Base-by-base conservation (phyloP, 2,329 filamentous ascomycete genomes). In the Colletotrichum sp. region DNA sequence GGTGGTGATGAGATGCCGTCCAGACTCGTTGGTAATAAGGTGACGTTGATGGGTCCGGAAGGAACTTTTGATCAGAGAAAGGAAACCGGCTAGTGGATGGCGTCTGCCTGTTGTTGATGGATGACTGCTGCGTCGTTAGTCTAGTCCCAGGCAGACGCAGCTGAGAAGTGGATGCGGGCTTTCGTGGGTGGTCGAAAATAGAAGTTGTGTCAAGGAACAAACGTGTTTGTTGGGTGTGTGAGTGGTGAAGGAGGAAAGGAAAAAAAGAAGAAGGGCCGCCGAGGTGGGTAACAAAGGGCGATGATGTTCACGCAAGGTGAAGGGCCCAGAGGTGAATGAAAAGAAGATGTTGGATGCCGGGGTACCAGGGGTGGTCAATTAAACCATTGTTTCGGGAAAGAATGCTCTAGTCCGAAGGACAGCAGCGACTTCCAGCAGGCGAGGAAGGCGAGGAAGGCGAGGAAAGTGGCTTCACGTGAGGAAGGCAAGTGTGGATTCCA, bases 301-400 rank as follows among this genome's bases (percentile, higher is more conserved):
- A 15, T 12, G 36, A 30, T 30, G 70, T 49, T 21, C 44, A 34
- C 39, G 64, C 28, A 18, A 18, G 36, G 34, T 16, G 16, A 24
- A 44, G 18, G 9, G 44, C 44, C 44, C 44, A 49, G 10, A 49
- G 63, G 32, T 34, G 9, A 30, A 63, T 52, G n/a, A 10, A 18
- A 32, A 63, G 32, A 34, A 30, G n/a, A 36, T 15, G 26, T 10
- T 18, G 44, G 32, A 18, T 16, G 15, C 44, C 32, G 49, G 60
- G 59, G 59, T 34, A 39, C 34, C 16, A 26, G 52, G 60, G 60
- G 49, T 44, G 44, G 44, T 49, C 44, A 57, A 62, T 71, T 36
- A 75, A 60, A 44, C 68, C 28, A 62, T 64, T 59, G 71, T 65
- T 74, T 71, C 44, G 44, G 71, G 71, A 13, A 59, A 55, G 30